Evolutionary conservation across 768 basidiomycete genomes (phyloP), one percentile per base, ranked within the genome.

Genomic region (Mycena haematopus): DNA sequence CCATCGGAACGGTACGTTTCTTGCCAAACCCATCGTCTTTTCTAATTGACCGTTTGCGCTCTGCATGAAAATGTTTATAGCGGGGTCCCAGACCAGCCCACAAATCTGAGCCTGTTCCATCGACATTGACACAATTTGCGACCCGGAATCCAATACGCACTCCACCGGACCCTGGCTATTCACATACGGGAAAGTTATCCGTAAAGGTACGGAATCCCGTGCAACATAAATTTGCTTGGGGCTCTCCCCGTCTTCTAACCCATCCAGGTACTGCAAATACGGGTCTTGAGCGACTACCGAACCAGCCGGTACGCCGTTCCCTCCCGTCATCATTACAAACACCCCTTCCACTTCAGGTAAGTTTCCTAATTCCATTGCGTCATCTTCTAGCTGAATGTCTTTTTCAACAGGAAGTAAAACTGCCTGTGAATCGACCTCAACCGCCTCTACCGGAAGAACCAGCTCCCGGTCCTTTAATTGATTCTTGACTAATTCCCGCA

Each of bases 91-190:
- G 35, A 46, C 52, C 7, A 71, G 14, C 1, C 63, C 60, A 10
- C 63, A 56, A n/a, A 29, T 29, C 14, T 59, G 25, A 1, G 72
- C 72, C 0, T 61, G 59, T 21, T 58, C 56, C n/a, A 62, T 25
- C 1, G 56, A 46, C 68, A 73, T 73, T 2, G 69, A 68, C 0
- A 72, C 68, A 11, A 75, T 74, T 50, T 75, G 72, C 3, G 70
- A 75, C 0, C 74, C 71, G 0, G 62, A 63, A 56, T 75, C 72
- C 21, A 72, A 50, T 0, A 75, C 50, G 17, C 58, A 63, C 36
- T 72, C 72, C 19, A 65, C 63, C 17, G 50, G 49, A 8, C 62
- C 52, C 9, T 62, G 33, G 3, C 65, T 58, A 55, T 69, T 69
- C 2, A 72, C 65, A 3, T 57, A 50, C 10, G 56, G 56, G 19